A percentile compares a stretch with the other conserved stretches of the same genome.
Conservation (phyloP, 2,329 filamentous ascomycete species). For the Dactylellina leptospora region DNA sequence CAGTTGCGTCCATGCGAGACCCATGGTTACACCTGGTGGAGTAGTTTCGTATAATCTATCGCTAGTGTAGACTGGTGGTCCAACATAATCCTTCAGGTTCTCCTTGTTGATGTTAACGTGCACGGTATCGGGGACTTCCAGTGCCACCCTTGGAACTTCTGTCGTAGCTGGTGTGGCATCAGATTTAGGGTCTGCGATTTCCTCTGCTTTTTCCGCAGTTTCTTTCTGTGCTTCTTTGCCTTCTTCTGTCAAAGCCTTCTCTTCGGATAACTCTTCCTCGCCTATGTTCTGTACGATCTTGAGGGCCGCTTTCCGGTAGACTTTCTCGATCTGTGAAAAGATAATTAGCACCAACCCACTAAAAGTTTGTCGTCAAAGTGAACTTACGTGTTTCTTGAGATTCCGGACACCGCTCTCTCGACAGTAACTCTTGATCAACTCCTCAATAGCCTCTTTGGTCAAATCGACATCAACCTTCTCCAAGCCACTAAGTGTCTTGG, state of each 20-base stretch:
- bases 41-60: conserved; percentile 94
- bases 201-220: conserved; percentile 54
- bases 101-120: conserved; percentile 86
- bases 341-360: conserved; percentile 5
- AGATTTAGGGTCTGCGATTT: conserved; percentile 60
- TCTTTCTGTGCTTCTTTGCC: conserved; percentile 62
- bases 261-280: conserved; percentile 81
- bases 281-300: conserved; percentile 97
- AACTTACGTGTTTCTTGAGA: conserved; percentile 81
- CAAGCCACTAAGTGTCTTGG: conserved; percentile 91
- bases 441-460: conserved; percentile 85
- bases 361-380: neutral
- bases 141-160: conserved; percentile 74
- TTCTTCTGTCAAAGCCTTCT: conserved; percentile 82
- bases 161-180: conserved; percentile 67
- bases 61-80: conserved; percentile 92
- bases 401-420: conserved; percentile 97
- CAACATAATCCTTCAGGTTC: conserved; percentile 95
- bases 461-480: conserved; percentile 91
- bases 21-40: conserved; percentile 95
- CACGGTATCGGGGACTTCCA: conserved; percentile 85
- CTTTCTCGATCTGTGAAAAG: conserved; percentile 78
- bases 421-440: conserved; percentile 98
- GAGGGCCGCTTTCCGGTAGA: conserved; percentile 94
- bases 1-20: conserved; percentile 96